phyloP scores from a whole-genome alignment of 306 rosid species.

The Gleditsia sinensis region DNA sequence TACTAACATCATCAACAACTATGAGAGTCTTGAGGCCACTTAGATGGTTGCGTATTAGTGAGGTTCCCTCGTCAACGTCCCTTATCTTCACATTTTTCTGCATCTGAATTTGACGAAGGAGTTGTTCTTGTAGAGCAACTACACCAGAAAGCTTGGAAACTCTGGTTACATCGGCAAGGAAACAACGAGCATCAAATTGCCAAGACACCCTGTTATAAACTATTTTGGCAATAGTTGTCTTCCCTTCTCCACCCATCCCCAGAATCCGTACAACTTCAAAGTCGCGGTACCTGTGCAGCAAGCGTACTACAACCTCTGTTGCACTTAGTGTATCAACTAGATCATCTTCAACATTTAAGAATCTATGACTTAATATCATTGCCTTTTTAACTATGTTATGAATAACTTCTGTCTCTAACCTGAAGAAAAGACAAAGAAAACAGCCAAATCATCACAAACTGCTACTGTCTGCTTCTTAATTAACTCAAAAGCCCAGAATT shows the following conservation, averaged over 20 bases:
- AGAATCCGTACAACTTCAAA: neutral
- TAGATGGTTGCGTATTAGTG: neutral
- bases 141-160: rapidly evolving
- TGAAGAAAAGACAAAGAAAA: neutral
- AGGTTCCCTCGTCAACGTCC: neutral
- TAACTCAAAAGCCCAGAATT: no score
- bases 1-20: neutral
- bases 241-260: neutral
- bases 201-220: neutral
- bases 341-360: neutral
- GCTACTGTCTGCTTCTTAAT: no score
- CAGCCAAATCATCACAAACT: neutral
- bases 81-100: neutral
- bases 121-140: neutral
- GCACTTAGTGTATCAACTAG: neutral
- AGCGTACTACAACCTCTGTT: neutral
- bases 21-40: neutral
- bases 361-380: neutral
- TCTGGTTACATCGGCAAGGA: neutral
- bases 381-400: neutral
- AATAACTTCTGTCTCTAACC: neutral
- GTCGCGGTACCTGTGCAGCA: no score
- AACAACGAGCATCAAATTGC: neutral
- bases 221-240: neutral
- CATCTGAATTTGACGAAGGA: neutral